Evolutionary conservation across 2,329 filamentous ascomycete genomes (phyloP).

Genomic region (Paecilomyces fulvus): DNA sequence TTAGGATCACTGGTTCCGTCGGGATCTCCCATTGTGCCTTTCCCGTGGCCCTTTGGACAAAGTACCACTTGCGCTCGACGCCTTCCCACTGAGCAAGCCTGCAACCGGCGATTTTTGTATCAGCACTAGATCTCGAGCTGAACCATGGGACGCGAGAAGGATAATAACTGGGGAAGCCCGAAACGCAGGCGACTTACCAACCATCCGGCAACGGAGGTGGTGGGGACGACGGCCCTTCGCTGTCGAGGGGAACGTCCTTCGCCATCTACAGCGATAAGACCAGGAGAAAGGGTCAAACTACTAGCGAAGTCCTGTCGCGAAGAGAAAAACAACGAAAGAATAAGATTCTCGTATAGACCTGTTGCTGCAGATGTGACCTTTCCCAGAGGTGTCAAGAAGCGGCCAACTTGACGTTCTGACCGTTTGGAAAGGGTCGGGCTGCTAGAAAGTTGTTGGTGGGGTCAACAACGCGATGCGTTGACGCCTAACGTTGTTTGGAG

Average conservation of each 20-base stretch:
- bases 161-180: conserved; percentile 1
- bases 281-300: neutral
- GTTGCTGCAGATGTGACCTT: neutral
- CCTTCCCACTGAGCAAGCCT: conserved; percentile 35
- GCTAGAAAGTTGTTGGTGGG: neutral
- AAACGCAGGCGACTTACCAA: conserved; percentile 20
- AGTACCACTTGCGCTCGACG: conserved; percentile 30
- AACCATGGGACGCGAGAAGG: neutral
- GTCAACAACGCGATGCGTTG: neutral
- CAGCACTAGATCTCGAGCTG: neutral
- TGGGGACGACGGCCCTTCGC: conserved; percentile 29
- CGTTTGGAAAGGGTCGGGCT: neutral
- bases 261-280: conserved; percentile 11
- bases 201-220: conserved; percentile 31
- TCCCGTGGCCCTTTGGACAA: conserved; percentile 30
- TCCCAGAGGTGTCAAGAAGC: neutral
- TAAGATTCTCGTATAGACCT: neutral
- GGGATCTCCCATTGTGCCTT: conserved; percentile 34
- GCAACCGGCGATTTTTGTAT: neutral
- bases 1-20: conserved; percentile 29
- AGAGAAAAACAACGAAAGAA: neutral
- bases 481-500: neutral
- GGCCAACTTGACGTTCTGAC: neutral
- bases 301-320: neutral
- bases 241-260: conserved; percentile 25